These are phyloP conservation scores for Calocybe gambosa DNA, from an alignment of 1,284 basidiomycete species.

Conservation along the genomic window DNA sequence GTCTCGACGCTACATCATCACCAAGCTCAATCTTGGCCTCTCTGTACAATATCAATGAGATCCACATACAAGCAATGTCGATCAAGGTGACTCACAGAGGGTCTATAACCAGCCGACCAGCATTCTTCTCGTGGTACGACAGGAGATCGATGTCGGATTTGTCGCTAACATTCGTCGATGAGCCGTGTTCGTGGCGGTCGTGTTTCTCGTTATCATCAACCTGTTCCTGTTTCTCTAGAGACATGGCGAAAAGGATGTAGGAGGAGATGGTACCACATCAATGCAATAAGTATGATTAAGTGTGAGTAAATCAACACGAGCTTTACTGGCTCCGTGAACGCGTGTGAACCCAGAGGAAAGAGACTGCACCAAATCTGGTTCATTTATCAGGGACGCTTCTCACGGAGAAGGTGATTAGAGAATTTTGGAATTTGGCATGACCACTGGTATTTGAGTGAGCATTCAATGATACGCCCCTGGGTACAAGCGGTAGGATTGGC, in stretches of 20 bases:
- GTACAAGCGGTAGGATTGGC: neutral
- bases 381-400: neutral
- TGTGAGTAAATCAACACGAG: neutral
- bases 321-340: neutral
- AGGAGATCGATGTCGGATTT: conserved; percentile 33
- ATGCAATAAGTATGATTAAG: conserved; percentile 5
- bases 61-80: neutral
- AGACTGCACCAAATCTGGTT: neutral
- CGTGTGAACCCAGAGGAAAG: neutral
- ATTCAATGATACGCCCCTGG: no score
- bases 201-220: conserved; percentile 7
- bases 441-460: no score
- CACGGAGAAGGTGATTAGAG: neutral
- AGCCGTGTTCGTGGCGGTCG: conserved; percentile 3
- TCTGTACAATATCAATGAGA: conserved; percentile 3
- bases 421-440: no score
- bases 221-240: conserved; percentile 10
- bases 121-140: conserved; percentile 47
- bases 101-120: conserved; percentile 57
- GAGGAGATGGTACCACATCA: neutral
- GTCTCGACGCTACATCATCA: conserved; percentile 37
- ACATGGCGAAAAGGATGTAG: conserved; percentile 9
- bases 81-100: conserved; percentile 38
- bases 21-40: conserved; percentile 42
- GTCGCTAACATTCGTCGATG: conserved; percentile 5